Evolutionary conservation across 805 yeast species (phyloP).

Genomic region (Yamadazyma takamatsuzukensis): DNA sequence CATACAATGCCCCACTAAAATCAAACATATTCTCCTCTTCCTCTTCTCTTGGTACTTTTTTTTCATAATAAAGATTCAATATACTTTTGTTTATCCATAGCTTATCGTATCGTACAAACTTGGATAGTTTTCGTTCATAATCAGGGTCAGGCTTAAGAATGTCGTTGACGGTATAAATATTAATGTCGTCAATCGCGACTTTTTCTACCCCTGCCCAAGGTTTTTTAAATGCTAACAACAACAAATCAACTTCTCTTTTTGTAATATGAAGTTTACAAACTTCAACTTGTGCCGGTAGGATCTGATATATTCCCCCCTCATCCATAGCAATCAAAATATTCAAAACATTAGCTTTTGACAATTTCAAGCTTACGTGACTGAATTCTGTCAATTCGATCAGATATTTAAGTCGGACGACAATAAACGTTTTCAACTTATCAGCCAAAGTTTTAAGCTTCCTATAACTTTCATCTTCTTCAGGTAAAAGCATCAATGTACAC

Average conservation of each 20-base stretch:
- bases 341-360: constrained; percentile 5
- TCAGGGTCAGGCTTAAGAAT: constrained; percentile 4
- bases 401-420: constrained; percentile 6
- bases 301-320: constrained; percentile 9
- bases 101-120: constrained; percentile 6
- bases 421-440: constrained; percentile 3
- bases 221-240: constrained; percentile 1
- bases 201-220: constrained; percentile 4
- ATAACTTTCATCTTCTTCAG: neutral
- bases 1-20: constrained; percentile 3
- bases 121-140: constrained; percentile 4
- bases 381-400: constrained; percentile 2
- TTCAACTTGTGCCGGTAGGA: constrained; percentile 3
- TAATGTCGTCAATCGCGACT: constrained; percentile 2
- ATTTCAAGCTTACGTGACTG: constrained; percentile 4
- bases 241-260: constrained; percentile 1
- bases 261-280: neutral
- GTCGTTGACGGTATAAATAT: constrained; percentile 7
- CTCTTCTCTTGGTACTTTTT: constrained; percentile 7
- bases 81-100: constrained; percentile 8
- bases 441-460: constrained; percentile 1
- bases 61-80: constrained; percentile 8
- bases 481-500: constrained; percentile 2
- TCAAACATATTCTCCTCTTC: constrained; percentile 3
- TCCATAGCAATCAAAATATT: constrained; percentile 6